phyloP scores from a whole-genome alignment of 805 yeast species.

The Komagataella pastoris region DNA sequence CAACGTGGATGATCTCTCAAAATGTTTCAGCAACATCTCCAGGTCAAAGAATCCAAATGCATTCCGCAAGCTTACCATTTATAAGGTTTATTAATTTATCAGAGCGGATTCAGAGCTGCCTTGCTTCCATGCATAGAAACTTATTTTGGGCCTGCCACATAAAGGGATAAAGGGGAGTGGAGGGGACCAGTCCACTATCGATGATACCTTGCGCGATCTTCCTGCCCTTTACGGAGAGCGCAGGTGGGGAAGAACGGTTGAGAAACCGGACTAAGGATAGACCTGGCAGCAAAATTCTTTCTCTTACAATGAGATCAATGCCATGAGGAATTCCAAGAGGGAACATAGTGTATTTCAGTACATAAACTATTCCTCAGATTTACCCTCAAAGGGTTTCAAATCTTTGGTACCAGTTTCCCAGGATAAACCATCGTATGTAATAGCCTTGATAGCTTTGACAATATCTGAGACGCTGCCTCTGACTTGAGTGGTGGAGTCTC shows the following conservation, averaged over 20 bases:
- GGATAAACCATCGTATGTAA: conserved; percentile 59
- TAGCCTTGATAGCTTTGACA: conserved; percentile 54
- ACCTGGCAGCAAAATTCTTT: background rate
- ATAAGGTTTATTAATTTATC: background rate
- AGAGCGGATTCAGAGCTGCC: background rate
- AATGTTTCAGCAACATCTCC: background rate
- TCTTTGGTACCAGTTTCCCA: conserved; percentile 82
- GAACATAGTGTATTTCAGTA: too few relatives aligned
- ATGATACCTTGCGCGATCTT: background rate
- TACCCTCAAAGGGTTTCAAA: conserved; percentile 53
- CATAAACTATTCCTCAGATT: background rate
- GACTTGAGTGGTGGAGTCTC: conserved; percentile 93
- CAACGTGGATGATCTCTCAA: background rate
- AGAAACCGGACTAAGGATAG: background rate
- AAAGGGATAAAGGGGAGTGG: background rate
- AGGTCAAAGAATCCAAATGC: background rate
- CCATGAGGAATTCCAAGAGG: background rate
- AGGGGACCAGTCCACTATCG: background rate
- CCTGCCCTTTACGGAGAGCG: background rate
- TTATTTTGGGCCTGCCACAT: background rate
- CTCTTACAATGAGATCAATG: too few relatives aligned
- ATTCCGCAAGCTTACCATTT: background rate
- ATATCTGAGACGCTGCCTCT: conserved; percentile 77
- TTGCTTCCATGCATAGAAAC: background rate
- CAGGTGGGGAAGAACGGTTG: background rate